Conservation (phyloP, 2,329 filamentous ascomycete genomes). For the Fusarium anthophilum region DNA sequence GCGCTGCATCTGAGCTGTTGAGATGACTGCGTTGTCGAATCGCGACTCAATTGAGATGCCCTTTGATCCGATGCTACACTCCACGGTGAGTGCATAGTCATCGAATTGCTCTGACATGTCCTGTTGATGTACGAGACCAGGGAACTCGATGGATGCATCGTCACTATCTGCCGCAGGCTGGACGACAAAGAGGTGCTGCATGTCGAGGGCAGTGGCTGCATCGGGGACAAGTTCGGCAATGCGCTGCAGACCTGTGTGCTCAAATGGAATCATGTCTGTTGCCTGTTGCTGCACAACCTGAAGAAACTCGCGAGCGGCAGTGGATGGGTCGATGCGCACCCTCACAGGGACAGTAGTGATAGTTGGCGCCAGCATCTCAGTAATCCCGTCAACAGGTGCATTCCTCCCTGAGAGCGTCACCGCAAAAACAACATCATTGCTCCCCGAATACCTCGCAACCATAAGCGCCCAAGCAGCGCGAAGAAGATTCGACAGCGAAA, state of each 20-base stretch:
- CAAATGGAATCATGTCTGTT: not conserved
- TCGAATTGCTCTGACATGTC: not conserved
- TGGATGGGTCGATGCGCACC: not conserved
- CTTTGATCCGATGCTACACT: not conserved
- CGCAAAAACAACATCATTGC: not conserved
- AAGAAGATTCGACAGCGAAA: not conserved
- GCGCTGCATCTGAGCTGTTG: not conserved
- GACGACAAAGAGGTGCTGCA: not conserved
- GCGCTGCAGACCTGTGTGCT: not conserved
- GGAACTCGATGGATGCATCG: not conserved
- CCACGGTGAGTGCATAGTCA: not conserved
- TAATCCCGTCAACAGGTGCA: not conserved
- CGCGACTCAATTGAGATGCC: not conserved
- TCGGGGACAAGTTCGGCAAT: not conserved
- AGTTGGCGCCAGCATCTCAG: not conserved
- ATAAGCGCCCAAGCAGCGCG: not conserved
- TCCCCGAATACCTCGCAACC: not conserved
- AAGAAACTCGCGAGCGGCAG: rapidly evolving
- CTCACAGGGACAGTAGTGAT: not conserved
- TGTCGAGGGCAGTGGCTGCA: not conserved
- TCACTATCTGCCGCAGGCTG: not conserved
- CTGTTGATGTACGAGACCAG: not conserved
- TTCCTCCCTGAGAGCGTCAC: not conserved
- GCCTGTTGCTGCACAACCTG: not conserved
- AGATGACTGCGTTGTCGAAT: not conserved